A percentile compares a stretch with the other conserved stretches of the same genome.
phyloP scores from a whole-genome alignment of 441 rosid genomes.

The Erodium chrysanthum region DNA sequence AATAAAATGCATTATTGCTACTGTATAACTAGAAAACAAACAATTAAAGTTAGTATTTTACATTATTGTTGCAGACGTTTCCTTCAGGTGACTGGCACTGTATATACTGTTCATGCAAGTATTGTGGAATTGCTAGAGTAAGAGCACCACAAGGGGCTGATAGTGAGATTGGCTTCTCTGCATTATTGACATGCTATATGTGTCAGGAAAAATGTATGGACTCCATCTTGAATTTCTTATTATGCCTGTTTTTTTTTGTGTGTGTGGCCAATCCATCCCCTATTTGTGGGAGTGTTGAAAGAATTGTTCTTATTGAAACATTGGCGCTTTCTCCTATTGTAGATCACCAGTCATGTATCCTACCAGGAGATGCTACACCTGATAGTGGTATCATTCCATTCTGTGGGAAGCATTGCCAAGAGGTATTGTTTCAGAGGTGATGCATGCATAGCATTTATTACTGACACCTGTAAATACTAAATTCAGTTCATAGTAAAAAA shows the following conservation, averaged over 20 bases:
- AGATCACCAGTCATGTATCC: slow-evolving; percentile 69
- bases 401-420: slow-evolving; percentile 74
- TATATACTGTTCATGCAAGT: slow-evolving; percentile 79
- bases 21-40: neutral
- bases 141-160: slow-evolving; percentile 22
- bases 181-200: slow-evolving; percentile 39
- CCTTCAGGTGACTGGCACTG: slow-evolving; percentile 91
- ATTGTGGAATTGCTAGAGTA: slow-evolving; percentile 46
- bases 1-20: neutral
- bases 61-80: slow-evolving; percentile 42
- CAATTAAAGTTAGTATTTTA: neutral
- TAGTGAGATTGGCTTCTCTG: slow-evolving; percentile 21
- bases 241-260: neutral
- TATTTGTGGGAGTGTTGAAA: neutral
- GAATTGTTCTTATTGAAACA: slow-evolving; percentile 1
- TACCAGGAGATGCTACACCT: slow-evolving; percentile 24
- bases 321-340: slow-evolving; percentile 24
- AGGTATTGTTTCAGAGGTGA: slow-evolving; percentile 32
- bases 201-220: slow-evolving; percentile 83
- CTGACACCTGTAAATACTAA: too few relatives aligned
- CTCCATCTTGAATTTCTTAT: slow-evolving; percentile 12
- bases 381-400: slow-evolving; percentile 33
- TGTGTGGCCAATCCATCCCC: neutral
- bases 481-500: too few relatives aligned
- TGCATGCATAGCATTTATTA: slow-evolving; percentile 11